Evolutionary conservation across 2,329 filamentous ascomycete species (phyloP).

Genomic region (Fusarium subglutinans): DNA sequence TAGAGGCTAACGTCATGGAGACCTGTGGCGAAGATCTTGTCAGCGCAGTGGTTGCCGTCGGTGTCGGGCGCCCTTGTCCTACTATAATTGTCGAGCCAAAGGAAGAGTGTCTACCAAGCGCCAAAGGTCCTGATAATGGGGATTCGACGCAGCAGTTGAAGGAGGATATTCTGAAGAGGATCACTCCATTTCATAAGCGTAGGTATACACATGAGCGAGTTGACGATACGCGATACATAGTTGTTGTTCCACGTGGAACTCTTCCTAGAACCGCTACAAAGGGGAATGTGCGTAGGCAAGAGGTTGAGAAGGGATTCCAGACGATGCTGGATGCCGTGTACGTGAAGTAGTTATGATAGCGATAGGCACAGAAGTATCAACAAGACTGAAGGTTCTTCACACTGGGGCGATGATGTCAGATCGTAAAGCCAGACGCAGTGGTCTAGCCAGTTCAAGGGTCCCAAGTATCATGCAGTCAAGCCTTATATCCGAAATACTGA

Average conservation of each 20-base stretch:
- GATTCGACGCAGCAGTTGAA: not conserved
- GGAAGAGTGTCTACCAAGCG: not conserved
- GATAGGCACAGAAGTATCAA: not conserved
- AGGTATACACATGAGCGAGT: constrained; percentile 37
- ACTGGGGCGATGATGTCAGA: not conserved
- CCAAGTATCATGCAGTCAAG: not conserved
- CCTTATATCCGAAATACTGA: not conserved
- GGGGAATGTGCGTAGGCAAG: constrained; percentile 29
- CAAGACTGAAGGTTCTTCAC: not conserved
- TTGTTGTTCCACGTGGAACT: constrained; percentile 20
- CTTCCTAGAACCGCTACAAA: constrained; percentile 31
- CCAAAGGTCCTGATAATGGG: not conserved
- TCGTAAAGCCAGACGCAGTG: not conserved
- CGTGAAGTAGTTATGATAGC: not conserved
- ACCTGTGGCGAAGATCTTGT: constrained; percentile 33
- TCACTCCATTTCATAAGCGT: constrained; percentile 32
- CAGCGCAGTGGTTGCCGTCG: constrained; percentile 24
- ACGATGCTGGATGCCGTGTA: constrained; percentile 1
- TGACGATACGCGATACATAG: constrained; percentile 18
- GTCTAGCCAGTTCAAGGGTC: no score
- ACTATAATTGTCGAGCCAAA: constrained; percentile 30
- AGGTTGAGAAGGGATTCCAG: constrained; percentile 14
- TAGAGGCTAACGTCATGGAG: constrained; percentile 31
- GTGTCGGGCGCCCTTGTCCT: constrained; percentile 29
- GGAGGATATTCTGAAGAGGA: constrained; percentile 21